A percentile compares a stretch with the other conserved stretches of the same genome.
Evolutionary conservation across 805 yeast genomes (phyloP).

Genomic region (Alloascoidea africana): DNA sequence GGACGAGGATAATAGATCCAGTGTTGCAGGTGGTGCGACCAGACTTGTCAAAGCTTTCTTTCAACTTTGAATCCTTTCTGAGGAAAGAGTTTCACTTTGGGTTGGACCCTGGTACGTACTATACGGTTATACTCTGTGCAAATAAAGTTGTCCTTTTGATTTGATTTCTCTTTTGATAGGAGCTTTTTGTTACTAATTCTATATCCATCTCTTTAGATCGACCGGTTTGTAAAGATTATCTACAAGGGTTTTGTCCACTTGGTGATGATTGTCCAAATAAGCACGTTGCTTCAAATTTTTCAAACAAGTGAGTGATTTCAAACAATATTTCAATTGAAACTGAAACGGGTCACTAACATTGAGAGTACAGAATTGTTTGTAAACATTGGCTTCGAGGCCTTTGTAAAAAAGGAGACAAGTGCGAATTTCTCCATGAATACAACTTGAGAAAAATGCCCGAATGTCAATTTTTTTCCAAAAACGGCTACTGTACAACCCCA

Average conservation of each 20-base stretch:
- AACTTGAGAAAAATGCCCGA: slow-evolving; percentile 94
- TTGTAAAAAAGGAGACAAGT: slow-evolving; percentile 91
- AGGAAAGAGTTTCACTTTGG: slow-evolving; percentile 71
- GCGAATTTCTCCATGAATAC: slow-evolving; percentile 93
- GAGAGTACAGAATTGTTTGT: slow-evolving; percentile 73
- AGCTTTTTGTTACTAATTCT: neutral
- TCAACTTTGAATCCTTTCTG: slow-evolving; percentile 73
- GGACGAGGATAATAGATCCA: neutral
- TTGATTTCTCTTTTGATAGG: neutral
- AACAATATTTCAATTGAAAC: too few relatives aligned
- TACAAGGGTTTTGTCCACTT: slow-evolving; percentile 64
- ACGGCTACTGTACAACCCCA: slow-evolving; percentile 66
- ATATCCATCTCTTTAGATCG: slow-evolving; percentile 33
- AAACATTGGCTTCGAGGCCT: slow-evolving; percentile 97
- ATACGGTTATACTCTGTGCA: neutral
- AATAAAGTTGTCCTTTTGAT: too few relatives aligned
- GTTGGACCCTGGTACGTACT: slow-evolving; percentile 40
- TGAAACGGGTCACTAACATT: neutral
- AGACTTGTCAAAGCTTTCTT: slow-evolving; percentile 9
- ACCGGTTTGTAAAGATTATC: slow-evolving; percentile 69
- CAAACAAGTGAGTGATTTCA: slow-evolving; percentile 28
- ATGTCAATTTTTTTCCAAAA: slow-evolving; percentile 73
- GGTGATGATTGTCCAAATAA: slow-evolving; percentile 80
- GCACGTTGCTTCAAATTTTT: slow-evolving; percentile 54
- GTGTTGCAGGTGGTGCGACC: neutral